Percentiles rank a stretch among this genome's conserved stretches.
Conservation (phyloP, 805 yeast species). For the Dipodascopsis uninucleata region DNA sequence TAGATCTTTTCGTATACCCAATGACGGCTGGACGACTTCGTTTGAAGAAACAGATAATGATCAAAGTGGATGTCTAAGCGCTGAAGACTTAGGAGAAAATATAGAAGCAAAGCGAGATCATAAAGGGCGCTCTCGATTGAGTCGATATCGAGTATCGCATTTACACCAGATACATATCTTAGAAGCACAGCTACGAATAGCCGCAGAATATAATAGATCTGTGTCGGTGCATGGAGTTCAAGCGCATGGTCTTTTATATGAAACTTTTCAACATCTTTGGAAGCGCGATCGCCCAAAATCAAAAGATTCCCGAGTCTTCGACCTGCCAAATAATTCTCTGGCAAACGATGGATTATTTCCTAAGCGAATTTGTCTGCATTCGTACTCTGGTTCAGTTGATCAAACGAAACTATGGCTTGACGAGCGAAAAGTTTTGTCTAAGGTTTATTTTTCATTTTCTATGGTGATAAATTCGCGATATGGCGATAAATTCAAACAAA, state of each 20-base stretch:
- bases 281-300: too few species aligned
- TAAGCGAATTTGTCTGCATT: slow-evolving; percentile 61
- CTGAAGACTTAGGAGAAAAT: neutral
- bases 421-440: slow-evolving; percentile 34
- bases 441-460: slow-evolving; percentile 53
- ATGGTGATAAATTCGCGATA: slow-evolving; percentile 44
- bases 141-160: slow-evolving; percentile 54
- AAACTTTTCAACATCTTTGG: slow-evolving; percentile 36
- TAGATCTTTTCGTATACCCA: slow-evolving; percentile 65
- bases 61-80: too few species aligned
- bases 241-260: slow-evolving; percentile 61
- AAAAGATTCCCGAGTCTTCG: too few species aligned
- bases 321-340: neutral
- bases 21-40: slow-evolving; percentile 44
- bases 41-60: slow-evolving; percentile 40
- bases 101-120: slow-evolving; percentile 3
- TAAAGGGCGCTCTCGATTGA: slow-evolving; percentile 28
- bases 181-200: slow-evolving; percentile 50
- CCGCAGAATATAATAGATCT: slow-evolving; percentile 46
- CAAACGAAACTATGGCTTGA: slow-evolving; percentile 52
- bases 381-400: slow-evolving; percentile 80
- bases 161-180: slow-evolving; percentile 64
- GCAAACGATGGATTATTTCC: slow-evolving; percentile 20
- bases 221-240: slow-evolving; percentile 84
- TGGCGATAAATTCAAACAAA: slow-evolving; percentile 33